Evolutionary conservation across 78 protist species (phyloP).

Genomic region (Parvularia atlantis): DNA sequence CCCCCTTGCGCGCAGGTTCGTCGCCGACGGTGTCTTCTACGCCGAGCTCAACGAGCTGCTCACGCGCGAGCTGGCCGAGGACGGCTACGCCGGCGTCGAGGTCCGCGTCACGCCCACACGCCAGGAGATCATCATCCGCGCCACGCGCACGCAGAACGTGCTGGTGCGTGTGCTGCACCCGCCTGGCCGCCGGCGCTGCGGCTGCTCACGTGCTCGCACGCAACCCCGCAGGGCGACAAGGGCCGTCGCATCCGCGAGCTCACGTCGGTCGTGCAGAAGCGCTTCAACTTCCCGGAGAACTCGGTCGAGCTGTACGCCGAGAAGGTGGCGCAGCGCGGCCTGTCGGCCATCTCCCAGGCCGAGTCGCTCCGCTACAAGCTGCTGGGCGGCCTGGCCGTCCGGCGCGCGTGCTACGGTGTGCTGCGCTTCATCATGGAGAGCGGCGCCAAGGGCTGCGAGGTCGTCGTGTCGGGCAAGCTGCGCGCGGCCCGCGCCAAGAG

Average conservation of each 20-base stretch:
- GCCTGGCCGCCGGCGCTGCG: background rate
- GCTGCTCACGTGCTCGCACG: too few species aligned
- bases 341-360: constrained; percentile 98
- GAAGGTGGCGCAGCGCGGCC: constrained; percentile 91
- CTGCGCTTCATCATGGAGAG: constrained; percentile 93
- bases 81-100: constrained; percentile 95
- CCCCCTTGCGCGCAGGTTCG: too few species aligned
- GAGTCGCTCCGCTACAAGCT: constrained; percentile 96
- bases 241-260: constrained; percentile 97
- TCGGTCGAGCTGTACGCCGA: constrained; percentile 89
- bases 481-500: constrained; percentile 97
- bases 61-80: constrained; percentile 91
- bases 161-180: too few species aligned
- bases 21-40: constrained; percentile 97
- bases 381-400: constrained; percentile 91
- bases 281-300: constrained; percentile 88
- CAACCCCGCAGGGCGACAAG: too few species aligned
- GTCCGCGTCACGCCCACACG: constrained; percentile 86
- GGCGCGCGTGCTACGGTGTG: constrained; percentile 98
- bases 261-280: constrained; percentile 93
- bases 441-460: constrained; percentile 98
- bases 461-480: constrained; percentile 96
- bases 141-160: constrained; percentile 90
- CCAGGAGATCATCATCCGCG: constrained; percentile 98
- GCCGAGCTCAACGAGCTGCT: constrained; percentile 98